phyloP scores from a whole-genome alignment of 345 rosid genomes.

The Linum tenue region DNA sequence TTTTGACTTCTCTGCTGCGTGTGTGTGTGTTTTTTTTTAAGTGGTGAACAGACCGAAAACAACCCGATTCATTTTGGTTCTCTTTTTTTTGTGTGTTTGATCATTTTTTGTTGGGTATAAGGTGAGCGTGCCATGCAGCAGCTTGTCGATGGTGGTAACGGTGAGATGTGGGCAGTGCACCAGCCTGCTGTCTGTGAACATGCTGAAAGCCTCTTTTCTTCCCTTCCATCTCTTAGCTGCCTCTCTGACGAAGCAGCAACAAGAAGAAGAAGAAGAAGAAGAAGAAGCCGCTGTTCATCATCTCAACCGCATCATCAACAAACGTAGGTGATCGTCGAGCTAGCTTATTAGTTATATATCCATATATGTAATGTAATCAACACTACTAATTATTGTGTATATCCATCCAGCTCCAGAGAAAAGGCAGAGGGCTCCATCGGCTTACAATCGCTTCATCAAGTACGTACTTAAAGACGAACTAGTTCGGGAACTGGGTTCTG shows the following conservation, averaged over 20 bases:
- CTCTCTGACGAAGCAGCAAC: conserved; percentile 16
- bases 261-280: conserved; percentile 68
- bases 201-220: conserved; percentile 72
- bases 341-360: background rate
- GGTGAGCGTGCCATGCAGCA: conserved; percentile 91
- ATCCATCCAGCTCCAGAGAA: conserved; percentile 72
- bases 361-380: background rate
- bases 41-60: too few relatives aligned
- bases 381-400: background rate
- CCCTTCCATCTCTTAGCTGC: conserved; percentile 80
- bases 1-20: too few relatives aligned
- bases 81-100: too few relatives aligned
- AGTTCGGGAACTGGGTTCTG: too few relatives aligned
- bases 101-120: conserved; percentile 10
- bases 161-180: conserved; percentile 97
- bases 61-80: too few relatives aligned
- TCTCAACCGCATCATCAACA: conserved; percentile 58
- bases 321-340: conserved; percentile 45
- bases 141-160: conserved; percentile 79
- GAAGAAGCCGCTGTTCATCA: background rate
- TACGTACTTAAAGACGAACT: conserved; percentile 10
- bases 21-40: too few relatives aligned
- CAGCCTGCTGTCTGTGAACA: conserved; percentile 84
- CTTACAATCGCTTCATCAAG: conserved; percentile 96
- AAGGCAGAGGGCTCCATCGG: conserved; percentile 95